Evolutionary conservation across 2,329 filamentous ascomycete genomes (phyloP), one percentile per base, ranked within the genome.

Genomic region (Cordyceps pruinosa): DNA sequence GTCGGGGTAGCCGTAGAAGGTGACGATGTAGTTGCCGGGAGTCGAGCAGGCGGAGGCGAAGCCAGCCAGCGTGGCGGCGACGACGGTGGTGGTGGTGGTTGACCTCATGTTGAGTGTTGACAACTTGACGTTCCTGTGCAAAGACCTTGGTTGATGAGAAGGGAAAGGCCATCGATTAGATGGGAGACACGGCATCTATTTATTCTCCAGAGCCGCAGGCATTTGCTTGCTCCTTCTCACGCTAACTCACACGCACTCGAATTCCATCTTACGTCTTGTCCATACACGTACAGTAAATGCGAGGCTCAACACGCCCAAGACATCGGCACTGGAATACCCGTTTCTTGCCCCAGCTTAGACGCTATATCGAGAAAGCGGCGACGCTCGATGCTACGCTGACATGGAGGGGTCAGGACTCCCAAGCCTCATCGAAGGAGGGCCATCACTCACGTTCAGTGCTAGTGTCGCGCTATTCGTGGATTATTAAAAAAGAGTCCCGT

Each of bases 1-100:
- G 42, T 63, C 61, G 13, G 61, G 61, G 28, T 59, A 63, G 28
- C 61, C 61, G 41, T 63, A 63, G 25, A 63, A 63, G 4, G 61
- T 63, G 26, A 63, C 56, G 13, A 61, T 35, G 53, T 44, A 63
- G 39, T 63, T 61, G 26, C 60, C 60, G 10, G 61, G 60, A 25
- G 60, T 63, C 21, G 59, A 60, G 50, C 61, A 63, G 53, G 61
- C 60, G 34, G 59, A 54, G 39, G 48, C 23, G 26, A 61, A 32
- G 54, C 59, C 59, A 28, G 59, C 58, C 34, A 63, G 48, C 13
- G 58, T 49, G 39, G 56, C 54, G 32, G 26, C 56, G 35, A 58
- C 44, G 42, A 56, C 53, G 54, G 58, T 44, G 54, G 58, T 50
- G 53, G 49, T 52, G 52, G 57, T 59, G 52, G 57, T 59, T 37